phyloP scores from a whole-genome alignment of 768 basidiomycete species.

The Suillus decipiens region DNA sequence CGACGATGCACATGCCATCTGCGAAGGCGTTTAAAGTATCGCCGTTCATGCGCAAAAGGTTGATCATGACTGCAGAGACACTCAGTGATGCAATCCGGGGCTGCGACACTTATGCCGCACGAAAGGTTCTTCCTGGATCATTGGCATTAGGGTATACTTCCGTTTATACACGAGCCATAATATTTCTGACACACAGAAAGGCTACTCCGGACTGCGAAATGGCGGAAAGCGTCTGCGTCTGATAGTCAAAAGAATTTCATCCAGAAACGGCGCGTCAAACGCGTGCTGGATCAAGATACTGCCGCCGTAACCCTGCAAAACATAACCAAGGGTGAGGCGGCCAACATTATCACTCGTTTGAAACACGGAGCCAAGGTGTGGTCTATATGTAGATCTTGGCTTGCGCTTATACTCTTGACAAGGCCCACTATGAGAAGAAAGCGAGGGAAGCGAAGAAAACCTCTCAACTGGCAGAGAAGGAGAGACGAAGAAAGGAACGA shows the following conservation, averaged over 20 bases:
- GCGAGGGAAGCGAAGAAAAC: slow-evolving; percentile 41
- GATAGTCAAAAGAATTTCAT: slow-evolving; percentile 60
- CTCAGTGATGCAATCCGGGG: slow-evolving; percentile 64
- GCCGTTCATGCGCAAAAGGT: slow-evolving; percentile 54
- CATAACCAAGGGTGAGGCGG: slow-evolving; percentile 79
- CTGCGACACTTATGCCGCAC: slow-evolving; percentile 65
- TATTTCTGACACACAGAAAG: slow-evolving; percentile 34
- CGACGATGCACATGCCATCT: slow-evolving; percentile 45
- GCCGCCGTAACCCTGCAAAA: slow-evolving; percentile 33
- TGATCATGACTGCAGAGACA: slow-evolving; percentile 54
- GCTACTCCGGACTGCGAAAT: slow-evolving; percentile 61
- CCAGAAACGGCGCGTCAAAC: slow-evolving; percentile 47
- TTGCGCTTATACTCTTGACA: slow-evolving; percentile 7
- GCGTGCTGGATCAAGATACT: slow-evolving; percentile 24
- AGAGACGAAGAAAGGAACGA: slow-evolving; percentile 49
- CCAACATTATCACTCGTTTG: slow-evolving; percentile 73
- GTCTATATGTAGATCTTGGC: not conserved
- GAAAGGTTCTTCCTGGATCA: slow-evolving; percentile 54
- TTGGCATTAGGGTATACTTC: slow-evolving; percentile 50
- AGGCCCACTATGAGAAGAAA: slow-evolving; percentile 63
- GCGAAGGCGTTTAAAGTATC: slow-evolving; percentile 48
- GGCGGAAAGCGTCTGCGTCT: slow-evolving; percentile 66
- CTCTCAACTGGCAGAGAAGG: slow-evolving; percentile 42
- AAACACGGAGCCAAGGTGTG: slow-evolving; percentile 75
- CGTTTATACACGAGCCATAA: slow-evolving; percentile 3